Base-by-base conservation (phyloP, 2,329 filamentous ascomycete genomes). In the Fusarium continuum region DNA sequence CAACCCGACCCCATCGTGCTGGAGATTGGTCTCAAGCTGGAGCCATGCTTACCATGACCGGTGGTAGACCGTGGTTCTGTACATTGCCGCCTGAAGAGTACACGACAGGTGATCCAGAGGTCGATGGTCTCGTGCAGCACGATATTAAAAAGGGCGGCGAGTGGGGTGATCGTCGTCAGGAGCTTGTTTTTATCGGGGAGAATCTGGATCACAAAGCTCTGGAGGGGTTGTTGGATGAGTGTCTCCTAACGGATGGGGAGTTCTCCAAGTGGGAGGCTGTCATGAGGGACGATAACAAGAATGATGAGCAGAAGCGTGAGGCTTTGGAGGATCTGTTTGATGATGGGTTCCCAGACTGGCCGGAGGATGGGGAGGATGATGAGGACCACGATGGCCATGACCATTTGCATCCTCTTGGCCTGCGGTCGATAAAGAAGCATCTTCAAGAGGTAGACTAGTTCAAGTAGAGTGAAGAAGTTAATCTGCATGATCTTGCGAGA, bases 161-260 rank as follows among this genome's bases (percentile, higher is more conserved):
- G 55, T 91, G 88, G 87, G 89, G 88, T 1, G 89, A 92, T 65
- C 80, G 89, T 2, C 79, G 89, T 3, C 89, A 92, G 71, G 89
- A 92, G 72, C 72, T 92, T 7, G 89, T 92, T 4, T 90, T 92
- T 58, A 91, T 92, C 54, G 89, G 89, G 0, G 88, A 91, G 73
- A 80, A 81, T 6, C 78, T 92, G 13, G 80, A 90, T 44, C 69
- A 79, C 2, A 69, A 72, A 6, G 80, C 77, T 0, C 76, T 92
- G 14, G 83, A 80, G 20, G 74, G 73, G 5, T 72, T 82, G 28
- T 72, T 92, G 4, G 85, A 92, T 67, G 74, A 72, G 3, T 91
- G 88, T 67, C 71, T 91, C 20, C 72, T 92, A 4, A 80, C 81
- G n/a, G 83, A 88, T 19, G 72, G 72, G 0, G 89, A 92, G 73